Conservation (phyloP, 805 yeast genomes). For the Priceomyces castillae region DNA sequence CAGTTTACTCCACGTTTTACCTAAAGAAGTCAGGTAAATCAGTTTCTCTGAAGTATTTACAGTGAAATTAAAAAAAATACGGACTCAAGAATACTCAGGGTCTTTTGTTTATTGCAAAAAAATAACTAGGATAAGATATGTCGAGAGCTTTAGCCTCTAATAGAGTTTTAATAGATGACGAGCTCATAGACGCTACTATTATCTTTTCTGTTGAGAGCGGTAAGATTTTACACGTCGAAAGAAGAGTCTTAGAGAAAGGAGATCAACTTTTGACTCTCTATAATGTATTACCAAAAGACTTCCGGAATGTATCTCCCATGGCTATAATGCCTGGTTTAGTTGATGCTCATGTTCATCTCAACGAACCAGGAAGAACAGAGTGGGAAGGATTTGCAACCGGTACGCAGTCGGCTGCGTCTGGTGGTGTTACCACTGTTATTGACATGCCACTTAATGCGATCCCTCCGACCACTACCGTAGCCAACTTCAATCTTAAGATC, state of each 20-base stretch:
- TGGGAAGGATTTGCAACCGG: conserved; percentile 99
- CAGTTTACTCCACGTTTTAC: too few species aligned
- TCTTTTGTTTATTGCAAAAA: background rate
- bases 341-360: conserved; percentile 90
- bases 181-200: conserved; percentile 58
- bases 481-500: conserved; percentile 70
- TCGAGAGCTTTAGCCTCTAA: conserved; percentile 62
- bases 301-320: conserved; percentile 57
- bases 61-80: too few species aligned
- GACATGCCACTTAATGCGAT: conserved; percentile 97
- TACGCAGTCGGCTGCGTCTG: conserved; percentile 89
- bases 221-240: conserved; percentile 53
- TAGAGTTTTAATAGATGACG: conserved; percentile 50
- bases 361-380: conserved; percentile 97
- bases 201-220: conserved; percentile 52
- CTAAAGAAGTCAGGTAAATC: too few species aligned
- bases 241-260: conserved; percentile 27
- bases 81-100: background rate
- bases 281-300: conserved; percentile 40
- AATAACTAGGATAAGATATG: conserved; percentile 34
- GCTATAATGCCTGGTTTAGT: conserved; percentile 86
- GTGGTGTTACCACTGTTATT: conserved; percentile 93
- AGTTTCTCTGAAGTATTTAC: too few species aligned
- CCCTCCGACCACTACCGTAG: conserved; percentile 89
- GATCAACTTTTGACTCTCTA: conserved; percentile 43